Evolutionary conservation across 2,329 filamentous ascomycete species (phyloP).

Genomic region (Thelonectria discophora): DNA sequence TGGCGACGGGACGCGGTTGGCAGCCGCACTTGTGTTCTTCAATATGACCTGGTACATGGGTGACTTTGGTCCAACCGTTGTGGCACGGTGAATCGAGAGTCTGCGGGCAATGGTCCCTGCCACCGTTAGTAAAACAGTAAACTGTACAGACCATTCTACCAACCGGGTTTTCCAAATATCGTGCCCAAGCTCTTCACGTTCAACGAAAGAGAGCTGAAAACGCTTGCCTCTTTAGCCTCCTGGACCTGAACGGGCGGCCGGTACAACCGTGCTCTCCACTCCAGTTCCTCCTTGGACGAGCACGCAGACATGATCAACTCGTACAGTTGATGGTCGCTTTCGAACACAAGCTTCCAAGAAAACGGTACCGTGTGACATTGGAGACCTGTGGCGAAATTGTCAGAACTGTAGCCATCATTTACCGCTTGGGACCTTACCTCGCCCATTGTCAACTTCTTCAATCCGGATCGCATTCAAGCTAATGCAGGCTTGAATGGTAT

Average conservation of each 20-base stretch:
- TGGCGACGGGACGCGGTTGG: slow-evolving; percentile 52
- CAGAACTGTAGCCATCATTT: neutral
- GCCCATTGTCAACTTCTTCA: slow-evolving; percentile 78
- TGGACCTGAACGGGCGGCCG: slow-evolving; percentile 59
- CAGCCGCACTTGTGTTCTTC: slow-evolving; percentile 77
- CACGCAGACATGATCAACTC: slow-evolving; percentile 91
- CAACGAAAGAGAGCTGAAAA: slow-evolving; percentile 72
- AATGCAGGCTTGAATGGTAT: slow-evolving; percentile 80
- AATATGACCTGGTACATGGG: slow-evolving; percentile 81
- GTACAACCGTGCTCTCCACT: slow-evolving; percentile 78
- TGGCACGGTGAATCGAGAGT: slow-evolving; percentile 81
- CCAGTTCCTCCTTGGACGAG: slow-evolving; percentile 78
- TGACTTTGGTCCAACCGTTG: slow-evolving; percentile 75
- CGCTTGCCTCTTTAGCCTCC: slow-evolving; percentile 55
- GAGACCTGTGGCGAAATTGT: slow-evolving; percentile 65
- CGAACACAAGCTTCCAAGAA: slow-evolving; percentile 92
- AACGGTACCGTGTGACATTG: slow-evolving; percentile 87
- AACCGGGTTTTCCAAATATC: slow-evolving; percentile 77
- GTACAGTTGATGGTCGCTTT: slow-evolving; percentile 77
- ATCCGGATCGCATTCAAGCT: slow-evolving; percentile 71
- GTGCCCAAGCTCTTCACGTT: slow-evolving; percentile 78
- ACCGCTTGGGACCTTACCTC: slow-evolving; percentile 60
- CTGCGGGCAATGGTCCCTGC: slow-evolving; percentile 69
- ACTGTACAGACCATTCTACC: slow-evolving; percentile 20
- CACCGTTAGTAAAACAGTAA: slow-evolving; percentile 17